Conservation (phyloP, 225 moss, liverwort and hornwort genomes). For the Ulota crispa region DNA sequence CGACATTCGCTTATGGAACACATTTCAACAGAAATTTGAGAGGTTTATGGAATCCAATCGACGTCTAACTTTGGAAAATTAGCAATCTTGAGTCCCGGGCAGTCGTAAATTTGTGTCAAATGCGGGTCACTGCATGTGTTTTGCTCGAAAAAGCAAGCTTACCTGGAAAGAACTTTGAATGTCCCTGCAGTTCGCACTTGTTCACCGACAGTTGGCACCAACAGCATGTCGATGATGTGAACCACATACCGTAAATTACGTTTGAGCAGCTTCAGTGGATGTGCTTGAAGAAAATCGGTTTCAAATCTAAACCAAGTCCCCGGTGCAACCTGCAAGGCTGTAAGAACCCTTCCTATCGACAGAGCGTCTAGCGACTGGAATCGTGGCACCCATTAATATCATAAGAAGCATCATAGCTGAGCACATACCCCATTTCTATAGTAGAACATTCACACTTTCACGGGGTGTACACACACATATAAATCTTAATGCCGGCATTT, state of each 20-base stretch:
- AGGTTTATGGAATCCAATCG: background rate
- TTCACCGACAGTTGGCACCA: background rate
- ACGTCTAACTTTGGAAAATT: background rate
- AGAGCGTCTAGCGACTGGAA: background rate
- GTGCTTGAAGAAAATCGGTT: background rate
- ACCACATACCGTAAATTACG: background rate
- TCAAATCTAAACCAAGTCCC: slow-evolving; percentile 1
- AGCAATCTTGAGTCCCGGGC: background rate
- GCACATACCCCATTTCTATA: background rate
- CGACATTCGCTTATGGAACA: too few relatives aligned
- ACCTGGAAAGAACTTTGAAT: background rate
- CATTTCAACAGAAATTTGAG: background rate
- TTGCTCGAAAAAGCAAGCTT: background rate
- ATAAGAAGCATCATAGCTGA: background rate
- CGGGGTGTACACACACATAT: background rate
- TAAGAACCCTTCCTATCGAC: background rate
- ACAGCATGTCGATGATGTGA: background rate
- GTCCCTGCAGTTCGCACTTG: slow-evolving; percentile 13
- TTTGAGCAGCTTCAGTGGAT: background rate
- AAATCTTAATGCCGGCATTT: background rate
- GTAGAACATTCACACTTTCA: background rate
- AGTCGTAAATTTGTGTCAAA: background rate
- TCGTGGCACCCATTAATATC: background rate
- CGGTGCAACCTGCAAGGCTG: slow-evolving; percentile 6
- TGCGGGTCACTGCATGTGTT: background rate